Evolutionary conservation across 2,329 filamentous ascomycete genomes (phyloP), one percentile per base, ranked within the genome.

Genomic region (Fusarium sp.): DNA sequence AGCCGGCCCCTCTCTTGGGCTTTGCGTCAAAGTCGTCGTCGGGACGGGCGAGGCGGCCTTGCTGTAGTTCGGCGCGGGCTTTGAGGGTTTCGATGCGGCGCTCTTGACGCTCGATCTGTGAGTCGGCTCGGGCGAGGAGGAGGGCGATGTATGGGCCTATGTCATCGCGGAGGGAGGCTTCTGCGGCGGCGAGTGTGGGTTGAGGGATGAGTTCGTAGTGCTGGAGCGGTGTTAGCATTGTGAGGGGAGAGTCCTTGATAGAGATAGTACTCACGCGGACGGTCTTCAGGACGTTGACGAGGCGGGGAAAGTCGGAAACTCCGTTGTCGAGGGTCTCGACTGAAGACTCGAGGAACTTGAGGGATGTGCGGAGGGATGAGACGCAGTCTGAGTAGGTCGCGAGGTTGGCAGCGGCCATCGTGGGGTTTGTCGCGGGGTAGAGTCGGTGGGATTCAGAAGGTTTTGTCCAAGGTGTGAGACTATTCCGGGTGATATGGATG

Each of bases 181-280:
- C 95, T 35, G 95, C 95, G 71, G 92, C 89, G 70, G 92, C 91
- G 51, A 98, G 90, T 60, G 93, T 93, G 14, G 93, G 90, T 80
- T 97, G 94, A 17, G 95, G 94, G 76, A 98, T 93, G 46, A 98
- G 91, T 82, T 98, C 95, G 83, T 97, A 98, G 84, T 98, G 95
- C 92, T 97, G 70, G 20, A 22, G 10, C 22, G 6, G 27, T 12
- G 36, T 62, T 24, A 40, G 20, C 22, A 29, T n/a, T 20, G 31
- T 27, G 31, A 42, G 56, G 24, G 14, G 66, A n/a, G 49, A 35
- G 59, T 49, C 33, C 38, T 27, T 59, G 24, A 29, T 17, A 8
- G 44, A 9, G 33, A 31, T 31, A 1, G 29, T 31, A 31, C 29
- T 66, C 84, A 90, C 89, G 66, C 89, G 85, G 38, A 90, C 87